Base-by-base conservation (phyloP, 2,329 filamentous ascomycete genomes). In the Phoma sp. region DNA sequence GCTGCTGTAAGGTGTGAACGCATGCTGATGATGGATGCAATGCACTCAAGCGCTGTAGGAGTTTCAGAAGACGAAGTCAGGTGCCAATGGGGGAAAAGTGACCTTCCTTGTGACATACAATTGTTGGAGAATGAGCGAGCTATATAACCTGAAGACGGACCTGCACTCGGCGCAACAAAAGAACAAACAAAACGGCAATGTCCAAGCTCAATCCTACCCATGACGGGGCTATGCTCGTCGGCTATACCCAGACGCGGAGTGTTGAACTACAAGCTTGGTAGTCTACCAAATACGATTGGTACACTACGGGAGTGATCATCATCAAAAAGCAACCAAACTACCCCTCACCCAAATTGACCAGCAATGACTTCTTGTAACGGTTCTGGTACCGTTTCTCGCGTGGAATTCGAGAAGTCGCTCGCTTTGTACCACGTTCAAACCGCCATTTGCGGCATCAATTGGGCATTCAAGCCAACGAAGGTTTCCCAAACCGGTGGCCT, bases 131-230 rank as follows among this genome's bases (percentile, higher is more conserved):
- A 48, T 36, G 32, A 21, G 21, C 6, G 17, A 24, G 10, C 43
- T 43, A 48, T 51, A 47, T 51, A 52, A 33, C 12, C 31, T 31
- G 38, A 38, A 43, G 17, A 39, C 54, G 54, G 54, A 48, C 27
- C 12, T 48, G 48, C 19, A 21, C 22, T 57, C 48, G 48, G 48
- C 38, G 43, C 38, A 50, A 50, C 35, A 41, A 37, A 1, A 22
- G 32, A 13, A 10, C 4, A 12, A 13, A 50, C 35, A 37, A 37
- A 1, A 22, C 25, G 17, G 15, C 4, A 12, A 13, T 48, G 15
- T 33, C 21, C 37, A 24, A 22, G n/a, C 9, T 51, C 46, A 43
- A 46, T 46, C 43, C 32, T 24, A 35, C 32, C 37, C 37, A 47
- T 48, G 47, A 38, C 31, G 48, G 32, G 53, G 54, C 54, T 46